phyloP scores from a whole-genome alignment of 352 stramenopile genomes.

The Phytophthora rubi region DNA sequence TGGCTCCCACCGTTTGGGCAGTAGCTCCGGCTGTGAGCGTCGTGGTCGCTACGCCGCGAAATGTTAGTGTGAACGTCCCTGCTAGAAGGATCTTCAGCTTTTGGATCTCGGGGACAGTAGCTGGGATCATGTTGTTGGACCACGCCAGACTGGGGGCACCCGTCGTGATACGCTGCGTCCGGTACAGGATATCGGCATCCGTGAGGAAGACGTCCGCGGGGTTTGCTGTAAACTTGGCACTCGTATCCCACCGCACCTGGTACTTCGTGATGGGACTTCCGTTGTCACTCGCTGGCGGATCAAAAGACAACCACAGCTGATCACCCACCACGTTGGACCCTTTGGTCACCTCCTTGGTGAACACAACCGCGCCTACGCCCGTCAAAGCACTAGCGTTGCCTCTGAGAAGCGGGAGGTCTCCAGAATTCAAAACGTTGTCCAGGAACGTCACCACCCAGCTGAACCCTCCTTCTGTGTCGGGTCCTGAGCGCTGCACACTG shows the following conservation, averaged over 20 bases:
- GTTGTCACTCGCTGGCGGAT: constrained; percentile 62
- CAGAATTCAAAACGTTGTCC: constrained; percentile 69
- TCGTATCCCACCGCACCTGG: constrained; percentile 68
- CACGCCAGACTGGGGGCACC: constrained; percentile 58
- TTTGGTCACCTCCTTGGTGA: constrained; percentile 57
- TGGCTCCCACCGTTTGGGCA: constrained; percentile 37
- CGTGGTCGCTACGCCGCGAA: constrained; percentile 47
- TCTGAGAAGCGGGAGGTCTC: constrained; percentile 59
- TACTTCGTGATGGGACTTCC: constrained; percentile 71
- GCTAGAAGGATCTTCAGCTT: constrained; percentile 44
- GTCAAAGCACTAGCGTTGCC: constrained; percentile 41
- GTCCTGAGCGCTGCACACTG: constrained; percentile 54
- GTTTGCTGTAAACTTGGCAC: constrained; percentile 52
- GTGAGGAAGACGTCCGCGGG: constrained; percentile 52
- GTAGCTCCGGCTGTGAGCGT: constrained; percentile 21
- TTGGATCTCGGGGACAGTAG: constrained; percentile 46
- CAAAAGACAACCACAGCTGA: constrained; percentile 80
- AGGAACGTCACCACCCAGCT: constrained; percentile 79
- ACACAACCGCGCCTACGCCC: constrained; percentile 52
- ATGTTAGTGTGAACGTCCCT: constrained; percentile 57
- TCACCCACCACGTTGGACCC: constrained; percentile 75
- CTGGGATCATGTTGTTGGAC: constrained; percentile 43
- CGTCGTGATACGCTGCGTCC: constrained; percentile 60
- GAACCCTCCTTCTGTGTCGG: constrained; percentile 65
- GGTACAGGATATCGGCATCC: constrained; percentile 59